These are phyloP conservation scores for Poteriospumella lacustris DNA, from an alignment of 108 stramenopile genomes.

Conservation along the genomic window DNA sequence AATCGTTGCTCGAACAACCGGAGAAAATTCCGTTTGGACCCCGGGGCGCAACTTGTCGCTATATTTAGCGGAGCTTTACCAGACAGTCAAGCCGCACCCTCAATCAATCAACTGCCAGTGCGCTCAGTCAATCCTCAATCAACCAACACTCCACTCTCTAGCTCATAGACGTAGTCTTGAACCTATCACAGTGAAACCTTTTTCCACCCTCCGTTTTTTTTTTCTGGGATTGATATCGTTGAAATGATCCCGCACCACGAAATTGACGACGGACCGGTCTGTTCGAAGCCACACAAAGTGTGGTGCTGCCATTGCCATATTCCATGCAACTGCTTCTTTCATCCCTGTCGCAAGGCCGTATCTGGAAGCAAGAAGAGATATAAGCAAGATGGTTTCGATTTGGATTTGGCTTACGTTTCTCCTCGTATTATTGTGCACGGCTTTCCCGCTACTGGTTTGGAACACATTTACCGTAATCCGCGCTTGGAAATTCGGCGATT, in stretches of 20 bases:
- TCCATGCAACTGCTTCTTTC: constrained; percentile 21
- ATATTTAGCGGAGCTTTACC: no score
- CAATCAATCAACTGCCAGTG: no score
- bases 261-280: constrained; percentile 19
- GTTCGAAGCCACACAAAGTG: constrained; percentile 22
- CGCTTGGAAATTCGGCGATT: constrained; percentile 53
- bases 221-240: no score
- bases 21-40: no score
- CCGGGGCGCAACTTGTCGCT: no score
- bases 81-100: no score
- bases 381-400: constrained; percentile 10
- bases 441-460: constrained; percentile 23
- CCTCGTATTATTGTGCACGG: constrained; percentile 18
- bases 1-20: no score
- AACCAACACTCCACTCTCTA: no score
- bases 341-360: constrained; percentile 19
- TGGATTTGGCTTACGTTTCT: constrained; percentile 6
- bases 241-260: constrained; percentile 26
- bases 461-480: constrained; percentile 55
- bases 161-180: no score
- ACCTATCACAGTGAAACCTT: no score
- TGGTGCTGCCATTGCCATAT: constrained; percentile 4
- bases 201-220: no score
- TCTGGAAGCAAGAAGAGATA: constrained; percentile 1
- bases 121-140: no score